Evolutionary conservation across 768 basidiomycete species (phyloP), one percentile per base, ranked within the genome.

Genomic region (Leccinum arenicola): DNA sequence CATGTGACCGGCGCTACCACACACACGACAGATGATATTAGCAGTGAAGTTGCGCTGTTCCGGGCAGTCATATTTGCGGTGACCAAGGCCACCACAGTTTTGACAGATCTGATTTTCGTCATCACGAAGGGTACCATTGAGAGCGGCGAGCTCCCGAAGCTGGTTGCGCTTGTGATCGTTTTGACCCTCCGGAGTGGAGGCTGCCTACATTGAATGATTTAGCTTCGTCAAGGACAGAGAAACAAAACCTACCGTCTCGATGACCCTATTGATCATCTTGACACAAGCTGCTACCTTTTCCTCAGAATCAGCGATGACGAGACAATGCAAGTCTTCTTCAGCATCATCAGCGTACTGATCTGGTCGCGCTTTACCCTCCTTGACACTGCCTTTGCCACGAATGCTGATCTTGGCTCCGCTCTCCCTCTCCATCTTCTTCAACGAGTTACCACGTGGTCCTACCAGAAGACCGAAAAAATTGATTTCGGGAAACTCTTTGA

Each of bases 61-160:
- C 17, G 95, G 95, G 74, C 97, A 99, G 75, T 98, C 97, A 78
- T 94, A 98, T 85, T 98, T 95, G 76, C 96, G 89, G 72, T 98
- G 95, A 59, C 95, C 95, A 64, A 94, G 84, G 55, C 88, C 88
- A 70, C 91, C 93, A 73, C 92, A 95, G 70, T 96, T 96, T 78
- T 98, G 95, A 78, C 97, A 99, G 61, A 98, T 87, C 76, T 99
- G 97, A 71, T 98, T 98, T 79, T 99, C 97, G 73, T 99, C 97
- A 70, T 99, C 97, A 67, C 97, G 95, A 57, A 99, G 87, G 49
- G 97, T 99, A 77, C 97, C 97, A 71, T 99, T 99, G 57, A 99
- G 78, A 19, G 95, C 95, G 17, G 97, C 97, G 50, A 99, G 84
- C 73, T 99, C 97, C 67, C 97, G 92, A 49, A 99, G 86, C 76